These are phyloP conservation scores for Aureobasidium lini DNA, from an alignment of 2,329 filamentous ascomycete species.

Conservation along the genomic window DNA sequence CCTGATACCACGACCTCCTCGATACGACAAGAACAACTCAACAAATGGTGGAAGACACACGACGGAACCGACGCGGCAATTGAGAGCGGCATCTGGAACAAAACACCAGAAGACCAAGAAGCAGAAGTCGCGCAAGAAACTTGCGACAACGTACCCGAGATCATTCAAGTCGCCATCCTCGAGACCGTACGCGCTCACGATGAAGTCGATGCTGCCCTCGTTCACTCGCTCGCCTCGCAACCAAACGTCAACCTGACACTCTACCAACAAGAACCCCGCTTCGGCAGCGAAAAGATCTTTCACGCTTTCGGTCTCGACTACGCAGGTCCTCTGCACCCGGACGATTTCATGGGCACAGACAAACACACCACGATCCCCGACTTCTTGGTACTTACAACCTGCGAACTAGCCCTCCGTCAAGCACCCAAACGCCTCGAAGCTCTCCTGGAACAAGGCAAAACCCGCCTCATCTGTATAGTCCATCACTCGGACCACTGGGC, in stretches of 20 bases:
- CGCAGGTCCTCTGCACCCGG: neutral
- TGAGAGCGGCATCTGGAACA: neutral
- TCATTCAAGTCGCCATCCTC: conserved; percentile 32
- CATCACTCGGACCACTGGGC: conserved; percentile 22
- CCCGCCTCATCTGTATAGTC: conserved; percentile 24
- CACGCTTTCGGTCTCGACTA: conserved; percentile 20
- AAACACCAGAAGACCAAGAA: neutral
- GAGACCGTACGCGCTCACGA: conserved; percentile 25
- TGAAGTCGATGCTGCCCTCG: conserved; percentile 24
- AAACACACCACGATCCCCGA: conserved; percentile 18
- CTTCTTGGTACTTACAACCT: conserved; percentile 23
- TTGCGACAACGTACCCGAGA: neutral
- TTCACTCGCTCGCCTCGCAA: conserved; percentile 24
- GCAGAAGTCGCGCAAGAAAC: neutral
- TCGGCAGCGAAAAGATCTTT: conserved; percentile 23
- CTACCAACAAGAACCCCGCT: conserved; percentile 22
- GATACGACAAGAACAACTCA: neutral
- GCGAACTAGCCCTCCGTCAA: conserved; percentile 21
- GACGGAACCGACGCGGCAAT: neutral
- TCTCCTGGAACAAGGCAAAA: conserved; percentile 20
- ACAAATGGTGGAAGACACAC: neutral
- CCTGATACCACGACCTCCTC: neutral
- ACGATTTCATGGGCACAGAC: conserved; percentile 13
- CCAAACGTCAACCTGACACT: conserved; percentile 19
- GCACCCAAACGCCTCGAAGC: conserved; percentile 17